Conservation (phyloP, 495 filamentous ascomycete genomes). For the Daldinia loculata region DNA sequence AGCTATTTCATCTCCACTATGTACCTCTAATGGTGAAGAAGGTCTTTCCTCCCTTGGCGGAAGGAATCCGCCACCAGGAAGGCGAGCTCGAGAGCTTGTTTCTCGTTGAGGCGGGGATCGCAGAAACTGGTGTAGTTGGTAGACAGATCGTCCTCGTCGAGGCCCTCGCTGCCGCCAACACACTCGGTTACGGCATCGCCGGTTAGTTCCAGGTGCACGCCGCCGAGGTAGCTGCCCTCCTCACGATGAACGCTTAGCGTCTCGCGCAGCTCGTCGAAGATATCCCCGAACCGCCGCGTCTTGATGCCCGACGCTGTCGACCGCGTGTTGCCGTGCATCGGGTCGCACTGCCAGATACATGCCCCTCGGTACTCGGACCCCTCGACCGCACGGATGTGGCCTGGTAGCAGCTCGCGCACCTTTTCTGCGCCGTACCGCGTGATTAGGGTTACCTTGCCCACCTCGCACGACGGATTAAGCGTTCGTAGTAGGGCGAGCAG, state of each 20-base stretch:
- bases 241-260: conserved; percentile 85
- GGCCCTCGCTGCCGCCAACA: conserved; percentile 85
- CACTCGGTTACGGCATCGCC: conserved; percentile 98
- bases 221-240: conserved; percentile 83
- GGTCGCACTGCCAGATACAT: conserved; percentile 98
- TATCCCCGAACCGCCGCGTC: conserved; percentile 85
- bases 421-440: conserved; percentile 88
- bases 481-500: conserved; percentile 78
- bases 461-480: conserved; percentile 81
- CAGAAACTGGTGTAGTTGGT: conserved; percentile 94
- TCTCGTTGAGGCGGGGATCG: conserved; percentile 94
- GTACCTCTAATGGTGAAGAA: conserved; percentile 19
- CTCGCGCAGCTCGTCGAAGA: conserved; percentile 82
- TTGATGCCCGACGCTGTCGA: conserved; percentile 79
- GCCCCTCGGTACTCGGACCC: conserved; percentile 69
- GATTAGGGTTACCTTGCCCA: conserved; percentile 94
- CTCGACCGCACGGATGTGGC: conserved; percentile 88
- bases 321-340: conserved; percentile 92
- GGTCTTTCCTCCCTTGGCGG: conserved; percentile 50
- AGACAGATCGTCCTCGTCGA: conserved; percentile 85
- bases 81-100: conserved; percentile 93
- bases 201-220: conserved; percentile 93
- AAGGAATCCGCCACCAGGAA: conserved; percentile 91
- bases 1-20: background rate
- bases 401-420: conserved; percentile 73